Base-by-base conservation (phyloP, 169 alveolate genomes). In the Plasmodium malariae region DNA sequence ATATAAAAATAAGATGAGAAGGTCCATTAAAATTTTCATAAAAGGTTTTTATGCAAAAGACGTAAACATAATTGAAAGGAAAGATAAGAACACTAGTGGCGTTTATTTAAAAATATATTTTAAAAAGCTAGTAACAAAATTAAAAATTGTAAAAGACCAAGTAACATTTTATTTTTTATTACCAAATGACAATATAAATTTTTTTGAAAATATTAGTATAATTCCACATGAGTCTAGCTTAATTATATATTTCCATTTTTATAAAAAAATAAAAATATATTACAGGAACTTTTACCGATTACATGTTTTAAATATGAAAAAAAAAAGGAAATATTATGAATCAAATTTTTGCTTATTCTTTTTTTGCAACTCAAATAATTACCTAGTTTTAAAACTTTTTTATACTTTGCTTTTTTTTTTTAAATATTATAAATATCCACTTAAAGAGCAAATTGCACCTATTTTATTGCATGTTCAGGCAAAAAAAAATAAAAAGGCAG, bases 301-400 rank as follows among this genome's bases (percentile, higher is more conserved):
- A 4, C 14, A 57, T 1, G 21, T 12, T 40, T 11, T 67, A 9
- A 51, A 80, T 5, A 34, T 5, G 48, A 70, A 43, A 59, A 2
- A 43, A 59, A 54, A 55, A 55, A 80, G 37, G 40, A 51, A 4
- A 21, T 36, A 21, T 17, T n/a, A 7, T 43, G 7, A 45, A 34
- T 51, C 90, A 11, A 49, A 48, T 21, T 80, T 32, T 57, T 80
- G 90, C 26, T 21, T 80, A 60, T 32, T 80, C 2, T 80, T 80
- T 80, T 80, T 80, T 65, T 65, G 90, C 34, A 48, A 80, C 3
- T 80, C 90, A 36, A 55, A 80, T 49, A 17, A 45, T 40, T 80
- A 80, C 60, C n/a, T 80, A 17, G 70, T 67, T 12, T 55, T 80
- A n/a, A 80, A 80, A 45, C 21, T 80, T 24, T 80, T 48, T 21